Evolutionary conservation across 345 rosid genomes (phyloP).

Genomic region (Eucalyptus urophylla): DNA sequence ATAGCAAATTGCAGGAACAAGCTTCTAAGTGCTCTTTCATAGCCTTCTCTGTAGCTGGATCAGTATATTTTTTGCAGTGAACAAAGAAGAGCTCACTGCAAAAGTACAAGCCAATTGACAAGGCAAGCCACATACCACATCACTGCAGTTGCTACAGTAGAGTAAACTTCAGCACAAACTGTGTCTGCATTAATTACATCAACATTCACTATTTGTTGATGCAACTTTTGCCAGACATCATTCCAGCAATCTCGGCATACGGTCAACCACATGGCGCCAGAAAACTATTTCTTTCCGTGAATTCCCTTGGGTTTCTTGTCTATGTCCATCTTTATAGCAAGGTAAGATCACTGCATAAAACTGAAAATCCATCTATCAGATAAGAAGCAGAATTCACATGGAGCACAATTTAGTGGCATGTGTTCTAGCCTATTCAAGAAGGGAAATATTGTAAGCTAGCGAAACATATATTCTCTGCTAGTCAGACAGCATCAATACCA

Average conservation of each 20-base stretch:
- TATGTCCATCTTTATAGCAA: conserved; percentile 54
- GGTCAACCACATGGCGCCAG: conserved; percentile 69
- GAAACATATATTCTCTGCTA: neutral
- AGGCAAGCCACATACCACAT: conserved; percentile 85
- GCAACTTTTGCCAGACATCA: conserved; percentile 89
- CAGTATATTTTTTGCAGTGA: neutral
- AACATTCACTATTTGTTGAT: conserved; percentile 75
- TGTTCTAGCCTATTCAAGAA: neutral
- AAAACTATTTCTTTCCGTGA: conserved; percentile 48
- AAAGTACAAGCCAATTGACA: conserved; percentile 47
- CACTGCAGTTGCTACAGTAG: conserved; percentile 77
- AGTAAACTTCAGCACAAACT: conserved; percentile 68
- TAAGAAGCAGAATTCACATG: neutral
- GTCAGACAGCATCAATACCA: neutral
- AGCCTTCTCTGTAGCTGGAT: neutral
- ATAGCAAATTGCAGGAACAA: neutral
- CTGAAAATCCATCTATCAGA: neutral
- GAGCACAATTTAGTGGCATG: neutral
- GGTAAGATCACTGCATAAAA: conserved; percentile 69
- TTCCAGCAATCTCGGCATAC: conserved; percentile 97
- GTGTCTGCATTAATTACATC: conserved; percentile 65
- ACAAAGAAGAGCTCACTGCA: neutral
- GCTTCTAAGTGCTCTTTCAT: neutral
- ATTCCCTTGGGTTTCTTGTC: conserved; percentile 18
- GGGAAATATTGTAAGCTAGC: neutral